Evolutionary conservation across 331 rosid species (phyloP).

Genomic region (Quercus tomentella): DNA sequence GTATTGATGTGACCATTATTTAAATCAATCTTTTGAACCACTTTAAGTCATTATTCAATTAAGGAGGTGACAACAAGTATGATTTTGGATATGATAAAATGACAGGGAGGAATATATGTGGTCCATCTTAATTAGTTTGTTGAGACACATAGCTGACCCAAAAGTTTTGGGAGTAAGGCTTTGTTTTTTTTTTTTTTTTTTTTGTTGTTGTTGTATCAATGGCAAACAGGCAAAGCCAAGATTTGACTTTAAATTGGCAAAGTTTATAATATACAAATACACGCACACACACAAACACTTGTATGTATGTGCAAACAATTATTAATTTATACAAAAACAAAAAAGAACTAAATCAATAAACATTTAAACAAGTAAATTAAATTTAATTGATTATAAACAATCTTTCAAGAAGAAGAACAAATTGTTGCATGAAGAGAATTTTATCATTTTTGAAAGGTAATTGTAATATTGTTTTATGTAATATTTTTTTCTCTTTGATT

Average conservation of each 20-base stretch:
- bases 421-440: background rate
- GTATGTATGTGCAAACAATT: background rate
- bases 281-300: background rate
- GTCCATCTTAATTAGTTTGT: too few species aligned
- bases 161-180: too few species aligned
- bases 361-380: background rate
- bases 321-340: background rate
- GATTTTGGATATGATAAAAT: too few species aligned
- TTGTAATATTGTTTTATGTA: too few species aligned
- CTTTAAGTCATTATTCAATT: background rate
- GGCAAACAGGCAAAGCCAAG: too few species aligned
- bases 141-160: too few species aligned
- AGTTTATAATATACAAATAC: background rate
- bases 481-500: too few species aligned
- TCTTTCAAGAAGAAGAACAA: background rate
- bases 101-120: too few species aligned
- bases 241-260: background rate
- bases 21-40: background rate
- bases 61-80: too few species aligned
- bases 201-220: too few species aligned
- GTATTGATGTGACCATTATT: background rate
- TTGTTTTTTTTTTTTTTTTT: too few species aligned
- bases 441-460: too few species aligned
- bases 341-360: background rate
- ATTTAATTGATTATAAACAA: background rate